Base-by-base conservation (phyloP, 2,329 filamentous ascomycete genomes). In the Claviceps pusilla region DNA sequence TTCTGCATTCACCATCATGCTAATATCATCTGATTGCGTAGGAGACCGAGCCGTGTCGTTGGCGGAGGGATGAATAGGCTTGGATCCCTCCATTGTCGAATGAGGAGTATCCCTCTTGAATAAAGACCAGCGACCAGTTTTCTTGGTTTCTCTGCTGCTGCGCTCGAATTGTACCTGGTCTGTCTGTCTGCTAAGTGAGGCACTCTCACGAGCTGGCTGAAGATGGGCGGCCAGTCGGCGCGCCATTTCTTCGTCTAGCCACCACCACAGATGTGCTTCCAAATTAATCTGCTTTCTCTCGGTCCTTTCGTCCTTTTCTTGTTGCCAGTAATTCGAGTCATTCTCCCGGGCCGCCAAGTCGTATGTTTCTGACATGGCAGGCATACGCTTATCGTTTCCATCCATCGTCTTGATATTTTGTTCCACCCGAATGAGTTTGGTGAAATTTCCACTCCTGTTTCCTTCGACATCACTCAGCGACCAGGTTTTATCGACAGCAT, bases 171-270 rank as follows among this genome's bases (percentile, higher is more conserved):
- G 62, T 0, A 58, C 59, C 50, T 65, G 65, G 10, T 70, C 63
- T 0, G 63, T 59, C n/a, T 60, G 61, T 7, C 64, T 60, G 39
- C 66, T 61, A 3, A 64, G 39, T 2, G 50, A 35, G 7, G 53
- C 50, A 2, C 54, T 57, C 57, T 24, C 59, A 43, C 35, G 57
- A 11, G 65, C 58, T 0, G 74, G 73, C 55, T 72, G 69, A 3
- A 79, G 61, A 52, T 71, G 68, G 4, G 58, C 64, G 11, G 74
- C 74, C 11, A 79, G 61, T 0, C 76, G 70, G 7, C 56, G 58
- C 0, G 76, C 75, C 69, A 75, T 69, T 2, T 61, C 63, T 54
- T 73, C 73, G 49, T 78, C 73, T 1, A 57, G 59, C 70, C 73
- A 79, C 74, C 75, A 79, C 55, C 71, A 67, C 47, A 7, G 35